Evolutionary conservation across 805 yeast species (phyloP).

Genomic region (Debaryomyces castellii): DNA sequence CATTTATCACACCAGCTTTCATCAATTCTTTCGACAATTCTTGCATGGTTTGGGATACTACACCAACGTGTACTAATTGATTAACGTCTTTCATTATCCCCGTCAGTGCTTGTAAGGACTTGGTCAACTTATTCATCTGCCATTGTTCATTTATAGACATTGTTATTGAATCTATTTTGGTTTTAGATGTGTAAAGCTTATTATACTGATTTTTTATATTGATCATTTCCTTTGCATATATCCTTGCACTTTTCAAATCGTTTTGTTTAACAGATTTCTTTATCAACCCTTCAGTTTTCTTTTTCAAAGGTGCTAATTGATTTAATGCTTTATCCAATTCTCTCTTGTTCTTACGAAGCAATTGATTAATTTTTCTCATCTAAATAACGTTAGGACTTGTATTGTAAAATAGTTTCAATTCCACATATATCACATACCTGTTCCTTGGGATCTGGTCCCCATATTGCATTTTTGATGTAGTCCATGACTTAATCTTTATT

Average conservation of each 20-base stretch:
- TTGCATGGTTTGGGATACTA: slow-evolving; percentile 76
- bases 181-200: slow-evolving; percentile 74
- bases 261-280: slow-evolving; percentile 72
- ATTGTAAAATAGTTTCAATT: not conserved
- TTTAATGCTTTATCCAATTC: slow-evolving; percentile 78
- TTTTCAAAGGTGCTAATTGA: slow-evolving; percentile 57
- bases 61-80: slow-evolving; percentile 73
- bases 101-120: slow-evolving; percentile 76
- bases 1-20: slow-evolving; percentile 84
- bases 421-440: slow-evolving; percentile 45
- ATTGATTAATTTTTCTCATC: slow-evolving; percentile 73
- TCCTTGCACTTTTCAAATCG: slow-evolving; percentile 70
- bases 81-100: slow-evolving; percentile 88
- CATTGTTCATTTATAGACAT: slow-evolving; percentile 92
- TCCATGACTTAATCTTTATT: slow-evolving; percentile 57
- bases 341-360: slow-evolving; percentile 81
- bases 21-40: slow-evolving; percentile 83
- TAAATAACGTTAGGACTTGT: slow-evolving; percentile 9
- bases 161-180: slow-evolving; percentile 80
- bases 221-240: slow-evolving; percentile 81
- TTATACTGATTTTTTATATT: slow-evolving; percentile 71
- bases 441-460: slow-evolving; percentile 97
- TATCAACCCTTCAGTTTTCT: slow-evolving; percentile 76
- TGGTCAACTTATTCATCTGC: slow-evolving; percentile 77
- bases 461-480: slow-evolving; percentile 77